phyloP scores from a whole-genome alignment of 2,329 filamentous ascomycete genomes.

The Proliferodiscus dingleyae region DNA sequence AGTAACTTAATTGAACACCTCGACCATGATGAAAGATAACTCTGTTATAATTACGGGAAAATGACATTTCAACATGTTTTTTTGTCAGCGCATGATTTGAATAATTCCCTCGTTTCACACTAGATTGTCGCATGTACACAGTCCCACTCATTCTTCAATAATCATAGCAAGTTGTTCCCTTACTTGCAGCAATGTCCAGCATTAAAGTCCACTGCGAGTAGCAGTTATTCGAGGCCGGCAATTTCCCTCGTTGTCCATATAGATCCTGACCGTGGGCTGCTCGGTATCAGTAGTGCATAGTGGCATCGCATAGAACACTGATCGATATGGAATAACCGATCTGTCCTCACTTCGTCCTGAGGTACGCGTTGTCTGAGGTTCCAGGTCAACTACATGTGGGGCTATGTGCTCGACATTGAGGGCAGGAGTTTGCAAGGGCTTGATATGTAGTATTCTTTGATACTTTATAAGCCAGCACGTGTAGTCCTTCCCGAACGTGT shows the following conservation, averaged over 20 bases:
- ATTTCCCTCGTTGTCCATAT: not conserved
- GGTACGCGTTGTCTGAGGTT: not conserved
- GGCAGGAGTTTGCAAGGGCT: not conserved
- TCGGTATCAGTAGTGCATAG: not conserved
- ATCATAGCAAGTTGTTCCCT: too few relatives aligned
- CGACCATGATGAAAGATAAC: too few relatives aligned
- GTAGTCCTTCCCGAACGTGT: not conserved
- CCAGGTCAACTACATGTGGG: not conserved
- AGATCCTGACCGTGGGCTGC: not conserved
- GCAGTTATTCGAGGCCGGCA: not conserved
- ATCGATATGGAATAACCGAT: not conserved
- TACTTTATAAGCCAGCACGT: not conserved
- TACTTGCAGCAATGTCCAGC: too few relatives aligned
- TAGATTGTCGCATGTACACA: too few relatives aligned
- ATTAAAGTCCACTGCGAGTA: too few relatives aligned
- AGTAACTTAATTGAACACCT: too few relatives aligned
- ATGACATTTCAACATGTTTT: too few relatives aligned
- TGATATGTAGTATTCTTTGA: not conserved
- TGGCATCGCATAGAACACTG: not conserved
- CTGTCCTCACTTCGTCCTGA: not conserved
- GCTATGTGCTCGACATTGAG: not conserved
- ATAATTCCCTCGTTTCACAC: too few relatives aligned
- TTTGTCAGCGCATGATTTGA: too few relatives aligned
- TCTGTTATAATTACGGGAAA: too few relatives aligned
- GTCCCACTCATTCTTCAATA: too few relatives aligned